Percentiles rank a stretch among this genome's conserved stretches.
phyloP scores from a whole-genome alignment of 768 basidiomycete species.

The Boletellus ananas region DNA sequence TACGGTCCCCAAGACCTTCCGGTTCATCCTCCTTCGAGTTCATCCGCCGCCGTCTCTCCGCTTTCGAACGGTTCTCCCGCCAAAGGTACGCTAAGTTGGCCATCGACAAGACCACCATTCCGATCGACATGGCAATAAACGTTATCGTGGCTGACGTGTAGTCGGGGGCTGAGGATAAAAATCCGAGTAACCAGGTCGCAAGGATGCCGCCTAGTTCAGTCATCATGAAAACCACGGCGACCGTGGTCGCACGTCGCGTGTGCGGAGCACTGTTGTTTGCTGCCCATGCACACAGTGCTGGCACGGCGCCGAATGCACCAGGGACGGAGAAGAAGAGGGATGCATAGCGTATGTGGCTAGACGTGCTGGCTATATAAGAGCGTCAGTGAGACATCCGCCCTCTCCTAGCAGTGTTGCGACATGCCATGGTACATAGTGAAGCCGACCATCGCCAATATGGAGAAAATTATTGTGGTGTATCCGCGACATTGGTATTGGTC shows the following conservation, averaged over 20 bases:
- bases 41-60: slow-evolving; percentile 29
- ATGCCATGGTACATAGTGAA: slow-evolving; percentile 53
- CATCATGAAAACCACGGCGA: slow-evolving; percentile 52
- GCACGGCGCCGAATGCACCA: slow-evolving; percentile 48
- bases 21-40: slow-evolving; percentile 35
- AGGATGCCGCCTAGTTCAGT: slow-evolving; percentile 58
- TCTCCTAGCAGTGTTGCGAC: slow-evolving; percentile 3
- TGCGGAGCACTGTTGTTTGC: slow-evolving; percentile 61
- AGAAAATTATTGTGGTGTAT: slow-evolving; percentile 41
- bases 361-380: slow-evolving; percentile 18
- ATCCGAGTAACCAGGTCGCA: slow-evolving; percentile 56
- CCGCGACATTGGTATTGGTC: slow-evolving; percentile 54
- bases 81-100: slow-evolving; percentile 40
- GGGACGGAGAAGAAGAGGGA: slow-evolving; percentile 55
- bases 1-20: slow-evolving; percentile 44
- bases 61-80: slow-evolving; percentile 46
- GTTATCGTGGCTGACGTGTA: slow-evolving; percentile 46
- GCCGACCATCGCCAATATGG: slow-evolving; percentile 44
- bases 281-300: slow-evolving; percentile 54
- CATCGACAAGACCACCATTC: slow-evolving; percentile 35
- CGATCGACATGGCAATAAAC: slow-evolving; percentile 35
- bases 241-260: slow-evolving; percentile 51
- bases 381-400: background rate
- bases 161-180: slow-evolving; percentile 44
- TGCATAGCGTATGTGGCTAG: slow-evolving; percentile 45